A percentile compares a stretch with the other conserved stretches of the same genome.
These are phyloP conservation scores for Quambalaria eucalypti DNA, from an alignment of 1,284 basidiomycete genomes.

Conservation along the genomic window DNA sequence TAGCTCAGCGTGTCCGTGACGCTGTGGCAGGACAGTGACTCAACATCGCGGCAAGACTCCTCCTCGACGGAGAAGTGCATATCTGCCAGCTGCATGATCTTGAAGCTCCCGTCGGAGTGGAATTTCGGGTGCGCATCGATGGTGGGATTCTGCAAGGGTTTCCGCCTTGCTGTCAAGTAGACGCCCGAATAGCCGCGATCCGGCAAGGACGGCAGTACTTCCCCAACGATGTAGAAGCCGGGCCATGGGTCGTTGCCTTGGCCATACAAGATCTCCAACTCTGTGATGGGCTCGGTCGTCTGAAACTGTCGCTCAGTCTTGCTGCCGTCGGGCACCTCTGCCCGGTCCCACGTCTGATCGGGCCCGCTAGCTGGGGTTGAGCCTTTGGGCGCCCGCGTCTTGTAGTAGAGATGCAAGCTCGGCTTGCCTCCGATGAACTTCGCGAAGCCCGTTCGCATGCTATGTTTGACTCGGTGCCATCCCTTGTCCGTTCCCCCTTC, in stretches of 20 bases:
- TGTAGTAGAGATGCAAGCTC: conserved; percentile 24
- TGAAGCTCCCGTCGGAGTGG: conserved; percentile 30
- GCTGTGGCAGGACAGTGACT: conserved; percentile 8
- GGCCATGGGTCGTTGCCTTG: conserved; percentile 27
- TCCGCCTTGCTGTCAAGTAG: conserved; percentile 21
- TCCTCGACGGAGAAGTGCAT: conserved; percentile 35
- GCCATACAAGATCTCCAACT: conserved; percentile 38
- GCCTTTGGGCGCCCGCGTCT: conserved; percentile 1
- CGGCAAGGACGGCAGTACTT: conserved; percentile 10
- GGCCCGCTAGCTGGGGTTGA: neutral
- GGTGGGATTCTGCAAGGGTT: conserved; percentile 10
- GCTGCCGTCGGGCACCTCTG: no score
- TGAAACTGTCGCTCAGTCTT: neutral
- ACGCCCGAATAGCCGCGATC: conserved; percentile 9
- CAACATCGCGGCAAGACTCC: conserved; percentile 30
- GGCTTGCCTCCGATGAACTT: conserved; percentile 11
- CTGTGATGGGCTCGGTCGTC: conserved; percentile 21
- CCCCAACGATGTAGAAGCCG: conserved; percentile 23
- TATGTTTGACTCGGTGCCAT: conserved; percentile 26
- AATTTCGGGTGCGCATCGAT: conserved; percentile 16
- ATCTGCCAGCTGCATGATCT: conserved; percentile 41
- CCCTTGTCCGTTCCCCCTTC: conserved; percentile 10
- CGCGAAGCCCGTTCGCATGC: conserved; percentile 17
- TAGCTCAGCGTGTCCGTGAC: conserved; percentile 21
- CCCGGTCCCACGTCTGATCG: no score